Conservation (phyloP, 2,329 filamentous ascomycete genomes). For the Pseudocercospora macadamiae region DNA sequence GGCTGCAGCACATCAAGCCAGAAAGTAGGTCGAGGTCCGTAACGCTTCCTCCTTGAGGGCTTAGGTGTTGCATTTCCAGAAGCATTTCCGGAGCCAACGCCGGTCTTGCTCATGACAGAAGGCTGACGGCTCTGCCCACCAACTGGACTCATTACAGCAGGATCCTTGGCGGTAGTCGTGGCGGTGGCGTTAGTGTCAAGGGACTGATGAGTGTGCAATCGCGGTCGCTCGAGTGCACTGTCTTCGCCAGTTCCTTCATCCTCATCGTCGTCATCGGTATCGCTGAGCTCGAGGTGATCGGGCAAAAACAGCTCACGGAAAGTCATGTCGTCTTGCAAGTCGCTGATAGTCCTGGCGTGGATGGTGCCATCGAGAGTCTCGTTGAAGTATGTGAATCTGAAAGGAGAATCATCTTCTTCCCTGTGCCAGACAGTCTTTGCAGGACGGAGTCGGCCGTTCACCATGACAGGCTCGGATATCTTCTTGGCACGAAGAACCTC, state of each 20-base stretch:
- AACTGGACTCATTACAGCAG: not conserved
- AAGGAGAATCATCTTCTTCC: slow-evolving; percentile 85
- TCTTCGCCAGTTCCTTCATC: slow-evolving; percentile 42
- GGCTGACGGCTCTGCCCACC: slow-evolving; percentile 5
- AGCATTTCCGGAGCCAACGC: slow-evolving; percentile 20
- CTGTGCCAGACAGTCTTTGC: slow-evolving; percentile 79
- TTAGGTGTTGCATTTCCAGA: slow-evolving; percentile 32
- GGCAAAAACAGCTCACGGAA: slow-evolving; percentile 91
- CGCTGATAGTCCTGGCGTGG: slow-evolving; percentile 92
- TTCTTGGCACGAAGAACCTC: slow-evolving; percentile 85
- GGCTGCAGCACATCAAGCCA: slow-evolving; percentile 93
- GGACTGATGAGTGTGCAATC: slow-evolving; percentile 10
- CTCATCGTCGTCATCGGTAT: slow-evolving; percentile 67
- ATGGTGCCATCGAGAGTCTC: slow-evolving; percentile 95
- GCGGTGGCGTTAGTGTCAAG: slow-evolving; percentile 8
- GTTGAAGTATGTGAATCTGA: slow-evolving; percentile 98
- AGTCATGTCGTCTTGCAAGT: slow-evolving; percentile 79
- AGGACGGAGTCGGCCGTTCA: slow-evolving; percentile 85
- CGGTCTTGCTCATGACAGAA: slow-evolving; percentile 17
- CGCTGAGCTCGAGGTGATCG: slow-evolving; percentile 74
- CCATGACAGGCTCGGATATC: slow-evolving; percentile 89
- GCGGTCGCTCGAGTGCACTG: slow-evolving; percentile 41
- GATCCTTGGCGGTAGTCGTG: not conserved
- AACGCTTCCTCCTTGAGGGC: slow-evolving; percentile 43
- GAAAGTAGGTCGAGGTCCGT: slow-evolving; percentile 86